Base-by-base conservation (phyloP, 2,329 filamentous ascomycete genomes). In the Fusarium solani-melongenae region DNA sequence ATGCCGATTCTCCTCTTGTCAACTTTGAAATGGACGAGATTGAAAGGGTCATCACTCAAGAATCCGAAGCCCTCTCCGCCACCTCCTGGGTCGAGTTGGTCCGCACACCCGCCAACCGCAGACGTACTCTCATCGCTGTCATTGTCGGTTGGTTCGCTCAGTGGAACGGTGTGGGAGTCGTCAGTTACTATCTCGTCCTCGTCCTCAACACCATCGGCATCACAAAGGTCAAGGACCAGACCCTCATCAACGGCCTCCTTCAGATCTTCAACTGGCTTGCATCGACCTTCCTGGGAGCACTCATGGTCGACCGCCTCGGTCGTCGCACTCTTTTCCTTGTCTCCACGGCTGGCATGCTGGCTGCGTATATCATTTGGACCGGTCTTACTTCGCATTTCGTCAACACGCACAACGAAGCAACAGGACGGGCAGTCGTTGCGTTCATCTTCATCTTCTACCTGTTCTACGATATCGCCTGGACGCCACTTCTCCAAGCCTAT, bases 381-480 rank as follows among this genome's bases (percentile, higher is more conserved):
- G 53, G 53, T 10, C 53, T 57, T 14, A 57, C 53, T 29, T 57
- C 53, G 22, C 33, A 57, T 24, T 57, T 57, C 15, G 53, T 57
- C 33, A 24, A 27, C 11, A 38, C 53, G 6, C 53, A 57, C 3
- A 39, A 57, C 34, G 33, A 57, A 10, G 53, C 53, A 5, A 57
- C 53, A 8, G 53, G 53, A 27, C 22, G 66, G 14, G 72, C 76
- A 3, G 81, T 83, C 1, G 77, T 84, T 22, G 75, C 77, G 1
- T 81, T 82, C 60, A 75, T 84, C 2, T 84, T 84, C 57, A 76
- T 83, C 31, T 84, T 78, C 70, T 82, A 79, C 41, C 77, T 79
- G 55, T 79, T 79, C 64, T 83, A 82, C 63, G 79, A 81, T 58
- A 78, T 83, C 22, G 80, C 77, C 14, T 82, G 77, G 44, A 81